Conservation (phyloP, 345 rosid genomes). For the Linum trigynum region DNA sequence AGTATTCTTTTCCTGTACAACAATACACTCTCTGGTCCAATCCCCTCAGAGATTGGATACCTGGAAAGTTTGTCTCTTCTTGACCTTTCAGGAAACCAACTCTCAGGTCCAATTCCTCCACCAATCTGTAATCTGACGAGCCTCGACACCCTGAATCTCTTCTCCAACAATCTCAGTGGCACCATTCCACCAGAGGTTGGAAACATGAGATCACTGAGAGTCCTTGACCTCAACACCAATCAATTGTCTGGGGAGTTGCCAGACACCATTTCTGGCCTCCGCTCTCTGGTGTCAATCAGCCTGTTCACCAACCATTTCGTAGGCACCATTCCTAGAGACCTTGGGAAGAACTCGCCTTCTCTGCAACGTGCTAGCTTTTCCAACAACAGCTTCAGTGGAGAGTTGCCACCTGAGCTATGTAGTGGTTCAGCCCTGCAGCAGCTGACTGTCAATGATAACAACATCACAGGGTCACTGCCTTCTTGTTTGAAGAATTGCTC, state of each 20-base stretch:
- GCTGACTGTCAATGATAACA: conserved; percentile 35
- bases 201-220: conserved; percentile 29
- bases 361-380: conserved; percentile 39
- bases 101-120: conserved; percentile 45
- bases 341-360: conserved; percentile 45
- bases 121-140: conserved; percentile 38
- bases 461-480: conserved; percentile 49
- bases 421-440: conserved; percentile 27
- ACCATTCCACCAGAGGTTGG: conserved; percentile 44
- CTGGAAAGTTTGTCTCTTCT: conserved; percentile 15
- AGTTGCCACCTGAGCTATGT: conserved; percentile 49
- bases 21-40: conserved; percentile 37
- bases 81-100: conserved; percentile 41
- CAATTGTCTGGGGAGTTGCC: conserved; percentile 46
- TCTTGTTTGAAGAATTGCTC: conserved; percentile 47
- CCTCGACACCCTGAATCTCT: conserved; percentile 32
- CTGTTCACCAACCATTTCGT: conserved; percentile 43
- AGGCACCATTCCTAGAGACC: conserved; percentile 39
- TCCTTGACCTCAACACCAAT: conserved; percentile 43
- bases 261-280: conserved; percentile 34
- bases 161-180: conserved; percentile 41
- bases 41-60: conserved; percentile 43
- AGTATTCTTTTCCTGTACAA: conserved; percentile 24
- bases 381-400: conserved; percentile 49
- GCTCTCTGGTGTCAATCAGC: conserved; percentile 19